Conservation (phyloP, 2,329 filamentous ascomycete genomes). For the Sarocladium brachiariae region DNA sequence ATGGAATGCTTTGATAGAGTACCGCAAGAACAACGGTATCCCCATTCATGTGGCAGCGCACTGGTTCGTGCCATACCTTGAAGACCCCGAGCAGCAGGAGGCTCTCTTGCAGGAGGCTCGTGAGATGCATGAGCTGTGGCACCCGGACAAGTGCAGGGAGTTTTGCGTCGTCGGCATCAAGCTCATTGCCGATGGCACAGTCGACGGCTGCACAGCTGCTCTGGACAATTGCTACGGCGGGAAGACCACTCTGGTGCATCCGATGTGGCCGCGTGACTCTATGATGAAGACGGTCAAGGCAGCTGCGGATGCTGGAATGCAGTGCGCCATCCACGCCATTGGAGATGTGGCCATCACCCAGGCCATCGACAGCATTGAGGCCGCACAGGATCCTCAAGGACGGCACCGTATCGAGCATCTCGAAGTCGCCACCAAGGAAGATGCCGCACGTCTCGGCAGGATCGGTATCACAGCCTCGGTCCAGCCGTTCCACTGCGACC, state of each 20-base stretch:
- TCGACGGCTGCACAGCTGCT: conserved; percentile 56
- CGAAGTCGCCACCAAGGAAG: conserved; percentile 47
- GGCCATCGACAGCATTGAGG: conserved; percentile 47
- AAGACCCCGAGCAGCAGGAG: conserved; percentile 14
- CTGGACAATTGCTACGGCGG: conserved; percentile 47
- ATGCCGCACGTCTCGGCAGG: conserved; percentile 47
- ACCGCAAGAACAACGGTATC: conserved; percentile 21
- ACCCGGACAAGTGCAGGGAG: conserved; percentile 17
- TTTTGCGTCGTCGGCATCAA: conserved; percentile 53
- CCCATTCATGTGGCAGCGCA: conserved; percentile 35
- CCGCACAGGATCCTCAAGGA: conserved; percentile 31
- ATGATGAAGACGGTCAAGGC: conserved; percentile 46
- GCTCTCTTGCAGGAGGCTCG: conserved; percentile 32
- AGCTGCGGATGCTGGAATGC: conserved; percentile 45
- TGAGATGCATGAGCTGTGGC: conserved; percentile 27
- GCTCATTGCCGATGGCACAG: conserved; percentile 55
- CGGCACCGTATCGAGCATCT: conserved; percentile 59
- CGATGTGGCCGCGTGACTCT: conserved; percentile 47
- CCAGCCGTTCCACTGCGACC: conserved; percentile 50
- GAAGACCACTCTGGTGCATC: conserved; percentile 21
- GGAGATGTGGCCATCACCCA: conserved; percentile 51
- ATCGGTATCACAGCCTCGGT: conserved; percentile 53
- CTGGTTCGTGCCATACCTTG: conserved; percentile 46
- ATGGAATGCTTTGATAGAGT: conserved; percentile 31
- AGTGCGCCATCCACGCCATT: conserved; percentile 58